Percentiles rank a stretch among this genome's conserved stretches.
Conservation (phyloP, 768 basidiomycete genomes). For the Multifurca ochricompacta region DNA sequence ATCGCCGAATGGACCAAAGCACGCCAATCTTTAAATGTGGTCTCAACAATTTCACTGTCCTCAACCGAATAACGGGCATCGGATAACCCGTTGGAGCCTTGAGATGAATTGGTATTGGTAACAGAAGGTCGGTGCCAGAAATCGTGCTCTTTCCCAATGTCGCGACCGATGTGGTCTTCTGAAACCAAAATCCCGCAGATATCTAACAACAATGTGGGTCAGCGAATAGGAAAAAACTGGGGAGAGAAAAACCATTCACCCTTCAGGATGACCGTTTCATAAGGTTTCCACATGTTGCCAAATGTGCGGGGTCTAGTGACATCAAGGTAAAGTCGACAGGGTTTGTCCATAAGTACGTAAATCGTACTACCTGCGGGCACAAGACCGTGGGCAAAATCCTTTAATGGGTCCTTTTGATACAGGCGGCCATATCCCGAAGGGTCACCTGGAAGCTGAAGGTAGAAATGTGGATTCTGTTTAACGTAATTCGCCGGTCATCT, state of each 20-base stretch:
- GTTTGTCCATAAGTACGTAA: neutral
- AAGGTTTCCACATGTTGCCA: constrained; percentile 7
- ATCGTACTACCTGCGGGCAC: neutral
- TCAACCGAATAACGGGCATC: neutral
- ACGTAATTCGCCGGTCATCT: neutral
- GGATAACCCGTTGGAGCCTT: neutral
- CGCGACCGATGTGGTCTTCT: neutral
- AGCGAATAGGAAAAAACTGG: too few species aligned
- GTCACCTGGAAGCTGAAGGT: neutral
- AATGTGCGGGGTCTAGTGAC: neutral
- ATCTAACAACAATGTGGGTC: neutral
- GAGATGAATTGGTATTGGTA: neutral
- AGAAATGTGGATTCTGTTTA: neutral
- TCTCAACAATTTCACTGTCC: neutral
- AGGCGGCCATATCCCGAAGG: neutral
- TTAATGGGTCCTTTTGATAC: neutral
- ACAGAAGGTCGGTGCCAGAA: neutral
- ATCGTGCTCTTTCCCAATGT: neutral
- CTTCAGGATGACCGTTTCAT: constrained; percentile 3
- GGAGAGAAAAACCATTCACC: neutral
- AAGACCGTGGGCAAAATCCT: neutral
- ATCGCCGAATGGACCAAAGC: neutral
- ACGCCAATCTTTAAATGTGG: neutral
- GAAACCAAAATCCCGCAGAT: neutral
- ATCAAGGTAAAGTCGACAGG: neutral